Percentiles rank a stretch among this genome's conserved stretches.
These are phyloP conservation scores for Vinca minor DNA, from an alignment of 257 asterid genomes.

Conservation along the genomic window DNA sequence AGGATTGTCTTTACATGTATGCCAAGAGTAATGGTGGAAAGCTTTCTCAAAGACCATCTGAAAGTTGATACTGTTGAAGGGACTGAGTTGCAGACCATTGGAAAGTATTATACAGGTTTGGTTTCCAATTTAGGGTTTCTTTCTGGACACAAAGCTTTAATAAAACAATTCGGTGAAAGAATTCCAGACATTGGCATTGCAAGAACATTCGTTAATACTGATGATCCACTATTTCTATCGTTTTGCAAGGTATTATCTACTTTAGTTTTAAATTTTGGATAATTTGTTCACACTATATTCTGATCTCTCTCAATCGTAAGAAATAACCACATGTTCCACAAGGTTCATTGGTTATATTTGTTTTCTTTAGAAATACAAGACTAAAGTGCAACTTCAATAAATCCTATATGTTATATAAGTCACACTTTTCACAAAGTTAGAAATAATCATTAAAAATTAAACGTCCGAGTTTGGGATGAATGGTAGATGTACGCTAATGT, in stretches of 20 bases:
- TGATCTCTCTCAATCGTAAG: too few relatives aligned
- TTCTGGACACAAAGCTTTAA: slow-evolving; percentile 51
- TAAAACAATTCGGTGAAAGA: slow-evolving; percentile 46
- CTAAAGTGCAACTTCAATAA: too few relatives aligned
- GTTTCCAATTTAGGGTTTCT: slow-evolving; percentile 43
- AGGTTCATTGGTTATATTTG: too few relatives aligned
- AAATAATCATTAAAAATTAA: too few relatives aligned
- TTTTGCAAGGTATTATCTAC: slow-evolving; percentile 49
- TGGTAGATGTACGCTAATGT: too few relatives aligned
- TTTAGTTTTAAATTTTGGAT: too few relatives aligned
- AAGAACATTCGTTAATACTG: slow-evolving; percentile 25
- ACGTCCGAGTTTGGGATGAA: too few relatives aligned
- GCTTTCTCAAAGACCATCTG: slow-evolving; percentile 63
- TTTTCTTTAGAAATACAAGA: too few relatives aligned
- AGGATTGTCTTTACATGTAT: slow-evolving; percentile 42
- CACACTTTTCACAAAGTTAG: too few relatives aligned
- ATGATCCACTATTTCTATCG: slow-evolving; percentile 46
- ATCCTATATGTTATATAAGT: too few relatives aligned
- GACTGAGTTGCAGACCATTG: slow-evolving; percentile 52
- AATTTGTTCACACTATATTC: too few relatives aligned
- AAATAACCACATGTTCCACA: too few relatives aligned
- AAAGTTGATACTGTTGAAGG: slow-evolving; percentile 53
- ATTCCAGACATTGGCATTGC: slow-evolving; percentile 70
- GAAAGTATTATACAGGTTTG: slow-evolving; percentile 55
- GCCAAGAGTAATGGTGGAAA: slow-evolving; percentile 81